Base-by-base conservation (phyloP, 1,284 basidiomycete genomes). In the Pholiota adiposa region DNA sequence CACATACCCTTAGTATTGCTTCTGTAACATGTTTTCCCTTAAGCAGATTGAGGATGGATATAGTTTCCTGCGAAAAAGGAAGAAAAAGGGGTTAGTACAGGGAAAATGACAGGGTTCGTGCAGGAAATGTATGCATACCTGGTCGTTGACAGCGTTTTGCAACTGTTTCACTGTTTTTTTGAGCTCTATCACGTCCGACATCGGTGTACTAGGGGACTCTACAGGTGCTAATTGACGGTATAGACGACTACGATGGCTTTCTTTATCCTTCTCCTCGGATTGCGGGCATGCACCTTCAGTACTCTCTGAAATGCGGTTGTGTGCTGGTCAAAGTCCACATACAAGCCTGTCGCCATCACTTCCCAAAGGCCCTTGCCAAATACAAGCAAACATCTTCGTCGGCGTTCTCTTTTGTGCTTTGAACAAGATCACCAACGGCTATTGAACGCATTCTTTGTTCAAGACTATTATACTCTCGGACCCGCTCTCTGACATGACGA, bases 11-110 rank as follows among this genome's bases (percentile, higher is more conserved):
- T 54, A 98, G 82, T 14, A 97, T 76, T 36, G 90, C 83, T 80
- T 98, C 96, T 63, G 90, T 95, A 46, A 96, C 92, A 69, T 85
- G 82, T 56, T 92, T 86, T 60, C 83, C 83, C 79, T 94, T 96
- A 61, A 98, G 79, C 61, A 83, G 81, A 65, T 81, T 82, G 60
- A 98, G 77, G 51, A 96, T 82, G 33, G 78, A 76, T 14, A 90
- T 72, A 29, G 89, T 86, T 54, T 95, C 93, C 91, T 97, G 67
- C 46, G 56, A 61, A 66, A 59, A 65, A 64, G 43, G 54, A 53
- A 64, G 60, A 60, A 62, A 58, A 63, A 66, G 44, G 25, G 29
- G 51, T 75, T 63, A 79, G 73, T 62, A 69, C 67, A 72, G 70
- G 69, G 69, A 69, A 75, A 73, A 72, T 75, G 71, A 78, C 73